These are phyloP conservation scores for Aspergillus bombycis DNA, from an alignment of 2,329 filamentous ascomycete genomes.

Conservation along the genomic window DNA sequence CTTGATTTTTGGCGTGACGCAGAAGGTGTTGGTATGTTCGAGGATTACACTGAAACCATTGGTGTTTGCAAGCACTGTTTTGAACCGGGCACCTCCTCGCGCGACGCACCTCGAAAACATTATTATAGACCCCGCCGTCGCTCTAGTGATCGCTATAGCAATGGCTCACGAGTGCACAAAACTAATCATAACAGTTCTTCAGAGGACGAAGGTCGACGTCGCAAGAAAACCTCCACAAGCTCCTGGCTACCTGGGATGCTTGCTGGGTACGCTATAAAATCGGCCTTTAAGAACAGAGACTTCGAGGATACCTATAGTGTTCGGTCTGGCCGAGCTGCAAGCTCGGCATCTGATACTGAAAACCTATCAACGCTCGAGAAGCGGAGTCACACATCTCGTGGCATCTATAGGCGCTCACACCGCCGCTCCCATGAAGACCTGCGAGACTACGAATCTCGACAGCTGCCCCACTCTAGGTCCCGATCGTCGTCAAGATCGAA, in stretches of 20 bases:
- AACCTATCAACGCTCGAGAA: conserved; percentile 31
- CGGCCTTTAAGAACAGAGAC: conserved; percentile 56
- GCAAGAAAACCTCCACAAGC: conserved; percentile 48
- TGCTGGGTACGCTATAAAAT: conserved; percentile 59
- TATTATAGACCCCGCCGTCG: conserved; percentile 53
- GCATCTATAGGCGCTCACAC: conserved; percentile 36
- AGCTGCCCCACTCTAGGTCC: conserved; percentile 44
- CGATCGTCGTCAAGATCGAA: conserved; percentile 38
- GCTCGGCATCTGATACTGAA: conserved; percentile 34
- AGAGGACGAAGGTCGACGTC: conserved; percentile 52
- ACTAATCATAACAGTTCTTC: conserved; percentile 60
- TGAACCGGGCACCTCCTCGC: conserved; percentile 59
- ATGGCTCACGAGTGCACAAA: conserved; percentile 58
- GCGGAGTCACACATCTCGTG: conserved; percentile 51
- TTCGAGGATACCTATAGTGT: conserved; percentile 65
- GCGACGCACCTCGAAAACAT: conserved; percentile 64
- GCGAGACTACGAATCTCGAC: conserved; percentile 28
- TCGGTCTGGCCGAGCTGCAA: conserved; percentile 52
- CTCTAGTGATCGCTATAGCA: conserved; percentile 51
- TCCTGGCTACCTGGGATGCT: conserved; percentile 59
- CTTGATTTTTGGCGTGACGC: conserved; percentile 66
- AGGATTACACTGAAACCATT: conserved; percentile 69
- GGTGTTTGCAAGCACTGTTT: conserved; percentile 69
- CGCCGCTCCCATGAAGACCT: conserved; percentile 32
- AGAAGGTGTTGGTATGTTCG: conserved; percentile 67